Evolutionary conservation across 169 alveolate species (phyloP), one percentile per base, ranked within the genome.

Genomic region (Theileria sp.): DNA sequence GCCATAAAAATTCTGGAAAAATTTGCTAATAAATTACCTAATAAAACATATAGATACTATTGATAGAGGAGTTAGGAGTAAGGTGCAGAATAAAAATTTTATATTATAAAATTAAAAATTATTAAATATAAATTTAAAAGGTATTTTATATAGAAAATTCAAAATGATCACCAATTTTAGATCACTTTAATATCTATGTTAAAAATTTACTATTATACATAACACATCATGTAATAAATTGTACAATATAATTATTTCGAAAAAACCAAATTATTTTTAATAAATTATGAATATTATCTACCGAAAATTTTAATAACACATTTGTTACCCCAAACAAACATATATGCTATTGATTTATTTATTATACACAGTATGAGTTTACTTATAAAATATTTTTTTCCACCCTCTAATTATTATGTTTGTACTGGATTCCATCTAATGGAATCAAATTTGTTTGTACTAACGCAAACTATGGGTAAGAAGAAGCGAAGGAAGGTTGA

Each of bases 401-500:
- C 60, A 1, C 77, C 60, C 34, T 69, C 77, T 3, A 69, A 23
- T 13, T 64, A n/a, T n/a, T 69, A 51, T 21, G 10, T 5, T 50
- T 19, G 23, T 36, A 50, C 23, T n/a, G 34, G 60, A n/a, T 36
- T 60, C 34, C 65, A 44, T 44, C 21, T 44, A 21, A 36, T 69
- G 21, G 77, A 44, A 21, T 19, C 54, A 9, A 69, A 69, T 36
- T 36, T 23, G 25, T 44, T 36, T 44, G 21, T 32, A 15, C 60
- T 77, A 32, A 36, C 56, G 67, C 89, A 83, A 25, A 70, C 58
- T 15, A 83, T 83, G 89, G 87, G 81, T n/a, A 83, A 83, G 78
- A 83, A 83, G 86, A 76, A 83, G 68, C 64, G 81, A 9, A 81
- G 89, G 44, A 83, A 83, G 81, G 86, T 78, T 21, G 89, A 83